Evolutionary conservation across 2,329 filamentous ascomycete genomes (phyloP).

Genomic region (Tympanopsis confertula): DNA sequence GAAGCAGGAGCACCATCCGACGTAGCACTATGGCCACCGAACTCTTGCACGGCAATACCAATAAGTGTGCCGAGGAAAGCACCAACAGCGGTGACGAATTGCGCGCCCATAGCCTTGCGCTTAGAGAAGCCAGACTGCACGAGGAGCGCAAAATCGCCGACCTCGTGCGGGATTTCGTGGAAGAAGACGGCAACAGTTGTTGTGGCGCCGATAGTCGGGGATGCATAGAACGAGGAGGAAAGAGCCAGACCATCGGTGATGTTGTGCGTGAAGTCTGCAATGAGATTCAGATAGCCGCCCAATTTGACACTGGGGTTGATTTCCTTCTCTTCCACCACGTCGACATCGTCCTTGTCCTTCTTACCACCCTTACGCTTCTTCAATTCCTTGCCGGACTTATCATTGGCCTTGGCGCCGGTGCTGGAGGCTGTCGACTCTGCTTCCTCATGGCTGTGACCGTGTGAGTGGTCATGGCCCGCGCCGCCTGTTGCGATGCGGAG

Average conservation of each 20-base stretch:
- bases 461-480: slow-evolving; percentile 55
- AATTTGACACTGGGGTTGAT: slow-evolving; percentile 77
- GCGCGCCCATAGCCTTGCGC: slow-evolving; percentile 81
- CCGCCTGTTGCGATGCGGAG: slow-evolving; percentile 85
- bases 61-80: slow-evolving; percentile 86
- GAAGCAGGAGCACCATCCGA: slow-evolving; percentile 29
- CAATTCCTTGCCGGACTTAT: slow-evolving; percentile 10
- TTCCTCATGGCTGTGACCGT: slow-evolving; percentile 35
- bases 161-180: slow-evolving; percentile 96
- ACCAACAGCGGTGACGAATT: slow-evolving; percentile 85
- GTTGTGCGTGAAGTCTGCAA: slow-evolving; percentile 96
- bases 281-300: slow-evolving; percentile 84
- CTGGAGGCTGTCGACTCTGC: slow-evolving; percentile 5
- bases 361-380: slow-evolving; percentile 11
- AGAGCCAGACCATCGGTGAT: slow-evolving; percentile 95
- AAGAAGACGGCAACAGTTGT: slow-evolving; percentile 98
- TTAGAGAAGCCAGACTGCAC: slow-evolving; percentile 95
- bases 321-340: slow-evolving; percentile 2
- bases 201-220: slow-evolving; percentile 86
- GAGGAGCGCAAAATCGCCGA: slow-evolving; percentile 90
- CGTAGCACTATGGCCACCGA: slow-evolving; percentile 41
- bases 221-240: slow-evolving; percentile 96
- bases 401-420: slow-evolving; percentile 11
- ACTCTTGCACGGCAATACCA: slow-evolving; percentile 87
- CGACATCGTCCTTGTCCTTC: slow-evolving; percentile 9